Conservation (phyloP, 345 rosid species). For the Populus pruinosa region DNA sequence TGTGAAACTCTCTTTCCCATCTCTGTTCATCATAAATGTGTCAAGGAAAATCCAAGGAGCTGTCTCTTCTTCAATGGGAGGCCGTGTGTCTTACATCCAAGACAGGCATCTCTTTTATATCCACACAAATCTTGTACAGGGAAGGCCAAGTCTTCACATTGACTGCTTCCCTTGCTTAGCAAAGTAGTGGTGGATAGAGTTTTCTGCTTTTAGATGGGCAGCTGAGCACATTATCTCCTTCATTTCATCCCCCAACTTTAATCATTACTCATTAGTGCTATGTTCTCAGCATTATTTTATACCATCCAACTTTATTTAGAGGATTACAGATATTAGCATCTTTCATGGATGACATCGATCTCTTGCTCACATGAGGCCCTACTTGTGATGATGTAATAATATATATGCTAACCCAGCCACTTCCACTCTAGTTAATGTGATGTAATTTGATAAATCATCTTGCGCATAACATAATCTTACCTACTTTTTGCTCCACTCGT, state of each 20-base stretch:
- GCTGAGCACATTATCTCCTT: background rate
- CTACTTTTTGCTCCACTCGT: too few relatives aligned
- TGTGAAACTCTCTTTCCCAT: background rate
- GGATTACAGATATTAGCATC: background rate
- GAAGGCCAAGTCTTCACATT: background rate
- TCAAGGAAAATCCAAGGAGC: background rate
- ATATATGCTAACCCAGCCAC: background rate
- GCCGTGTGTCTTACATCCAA: background rate
- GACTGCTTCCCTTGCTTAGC: background rate
- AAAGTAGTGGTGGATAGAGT: background rate
- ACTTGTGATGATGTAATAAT: background rate
- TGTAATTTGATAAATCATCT: background rate
- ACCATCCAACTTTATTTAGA: background rate
- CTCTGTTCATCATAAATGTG: background rate
- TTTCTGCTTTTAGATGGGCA: background rate
- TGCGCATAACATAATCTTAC: background rate
- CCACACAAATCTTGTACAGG: background rate
- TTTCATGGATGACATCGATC: background rate
- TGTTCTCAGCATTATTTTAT: background rate
- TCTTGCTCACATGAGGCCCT: background rate
- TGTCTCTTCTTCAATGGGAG: background rate
- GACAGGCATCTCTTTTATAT: too few relatives aligned
- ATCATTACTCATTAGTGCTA: conserved; percentile 6
- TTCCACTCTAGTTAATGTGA: background rate
- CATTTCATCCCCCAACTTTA: background rate